Percentiles rank a stretch among this genome's conserved stretches.
phyloP scores from a whole-genome alignment of 2,329 filamentous ascomycete genomes.

The Talaromyces verruculosus region DNA sequence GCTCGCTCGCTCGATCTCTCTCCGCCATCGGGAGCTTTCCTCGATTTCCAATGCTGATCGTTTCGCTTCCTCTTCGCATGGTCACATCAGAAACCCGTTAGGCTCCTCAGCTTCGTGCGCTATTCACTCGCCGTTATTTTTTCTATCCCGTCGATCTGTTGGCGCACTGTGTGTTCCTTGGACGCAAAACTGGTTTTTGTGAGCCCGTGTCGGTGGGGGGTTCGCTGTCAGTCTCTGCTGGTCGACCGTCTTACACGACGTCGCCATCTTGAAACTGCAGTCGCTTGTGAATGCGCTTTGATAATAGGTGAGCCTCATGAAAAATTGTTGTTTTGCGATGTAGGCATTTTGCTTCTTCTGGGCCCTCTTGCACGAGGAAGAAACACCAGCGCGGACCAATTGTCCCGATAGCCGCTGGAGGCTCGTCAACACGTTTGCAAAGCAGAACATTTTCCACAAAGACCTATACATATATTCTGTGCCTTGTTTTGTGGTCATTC shows the following conservation, averaged over 20 bases:
- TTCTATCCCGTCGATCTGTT: neutral
- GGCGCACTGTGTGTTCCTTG: slow-evolving; percentile 3
- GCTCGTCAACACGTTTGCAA: slow-evolving; percentile 7
- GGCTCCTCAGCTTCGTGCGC: slow-evolving; percentile 24
- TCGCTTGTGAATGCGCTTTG: slow-evolving; percentile 39
- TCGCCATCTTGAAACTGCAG: slow-evolving; percentile 23
- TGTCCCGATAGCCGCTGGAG: slow-evolving; percentile 10
- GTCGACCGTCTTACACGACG: slow-evolving; percentile 7
- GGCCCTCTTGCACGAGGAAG: neutral
- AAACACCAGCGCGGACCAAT: slow-evolving; percentile 11
- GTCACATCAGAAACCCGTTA: slow-evolving; percentile 37
- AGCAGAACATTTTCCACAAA: neutral
- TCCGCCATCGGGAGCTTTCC: slow-evolving; percentile 22
- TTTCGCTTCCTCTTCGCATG: slow-evolving; percentile 33
- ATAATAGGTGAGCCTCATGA: slow-evolving; percentile 37
- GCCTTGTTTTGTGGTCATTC: neutral
- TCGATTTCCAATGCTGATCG: slow-evolving; percentile 34
- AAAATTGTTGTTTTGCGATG: slow-evolving; percentile 17
- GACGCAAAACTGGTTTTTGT: slow-evolving; percentile 6
- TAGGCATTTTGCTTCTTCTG: neutral
- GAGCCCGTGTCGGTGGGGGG: slow-evolving; percentile 35
- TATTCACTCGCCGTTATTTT: slow-evolving; percentile 24
- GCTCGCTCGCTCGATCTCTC: slow-evolving; percentile 19
- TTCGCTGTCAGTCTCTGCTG: slow-evolving; percentile 15
- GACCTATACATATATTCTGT: neutral